Evolutionary conservation across 306 rosid genomes (phyloP), one percentile per base, ranked within the genome.

Genomic region (Rosa multiflora): DNA sequence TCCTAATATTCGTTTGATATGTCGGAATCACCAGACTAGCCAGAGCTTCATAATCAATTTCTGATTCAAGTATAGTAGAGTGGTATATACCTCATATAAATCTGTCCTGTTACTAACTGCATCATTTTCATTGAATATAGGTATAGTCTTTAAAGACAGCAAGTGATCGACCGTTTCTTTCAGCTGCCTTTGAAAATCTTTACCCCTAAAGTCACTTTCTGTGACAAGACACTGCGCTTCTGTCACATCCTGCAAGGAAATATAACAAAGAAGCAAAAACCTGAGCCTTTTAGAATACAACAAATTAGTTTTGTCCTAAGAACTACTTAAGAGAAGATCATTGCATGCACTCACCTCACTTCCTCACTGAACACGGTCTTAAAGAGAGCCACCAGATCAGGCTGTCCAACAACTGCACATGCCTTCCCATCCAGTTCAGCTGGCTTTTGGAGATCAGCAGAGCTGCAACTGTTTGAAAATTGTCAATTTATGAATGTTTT

Each of bases 401-500:
- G 89, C 72, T 95, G 99, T 80, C 99, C 98, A 84, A 92, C 98
- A 79, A 98, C 97, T 5, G 97, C 99, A 83, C 99, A 95, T 17
- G 98, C 99, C 82, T 95, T 95, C 73, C 99, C 98, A 82, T 95
- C 98, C 77, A 95, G 85, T 80, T 92, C 98, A 83, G 82, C 89
- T 88, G 98, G 97, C 85, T 90, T 95, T 82, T 92, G 98, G 79
- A 95, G 93, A 83, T 95, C 98, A 82, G 96, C 95, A 85, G 93
- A 92, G 79, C 99, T 92, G 86, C 83, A 84, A 62, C 37, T 55
- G 78, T 48, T 49, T 42, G 46, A 80, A 39, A 59, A 82, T 71
- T 4, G 56, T 49, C 71, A 75, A 75, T 43, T 51, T 14, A 78
- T 23, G 23, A 66, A 11, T 29, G 29, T 29, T 29, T 1, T 29